A percentile compares a stretch with the other conserved stretches of the same genome.
Evolutionary conservation across 1,139 yeast genomes (phyloP).

Genomic region (Suhomyces yuchorum): DNA sequence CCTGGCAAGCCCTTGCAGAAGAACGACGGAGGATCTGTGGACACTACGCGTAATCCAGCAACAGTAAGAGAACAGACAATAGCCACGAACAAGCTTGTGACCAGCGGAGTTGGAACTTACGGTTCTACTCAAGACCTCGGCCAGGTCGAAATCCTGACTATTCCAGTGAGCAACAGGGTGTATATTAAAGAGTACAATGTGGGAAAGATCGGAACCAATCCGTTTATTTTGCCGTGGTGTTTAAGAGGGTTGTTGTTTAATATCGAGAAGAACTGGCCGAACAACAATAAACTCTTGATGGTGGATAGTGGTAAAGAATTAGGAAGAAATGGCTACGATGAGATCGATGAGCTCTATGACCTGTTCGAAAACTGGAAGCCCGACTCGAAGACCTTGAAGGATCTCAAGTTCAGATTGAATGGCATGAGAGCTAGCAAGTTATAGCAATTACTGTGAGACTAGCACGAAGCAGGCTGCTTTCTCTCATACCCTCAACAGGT

Average conservation of each 20-base stretch:
- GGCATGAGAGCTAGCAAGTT: conserved; percentile 63
- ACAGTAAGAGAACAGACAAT: conserved; percentile 1
- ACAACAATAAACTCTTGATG: conserved; percentile 28
- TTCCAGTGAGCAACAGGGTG: conserved; percentile 50
- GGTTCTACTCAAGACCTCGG: conserved; percentile 15
- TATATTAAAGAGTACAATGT: conserved; percentile 62
- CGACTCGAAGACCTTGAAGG: conserved; percentile 75
- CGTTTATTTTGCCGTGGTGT: conserved; percentile 90
- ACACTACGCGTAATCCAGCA: background rate
- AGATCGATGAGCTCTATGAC: conserved; percentile 59
- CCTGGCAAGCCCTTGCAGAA: conserved; percentile 20
- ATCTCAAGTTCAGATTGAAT: conserved; percentile 77
- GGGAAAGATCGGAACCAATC: conserved; percentile 67
- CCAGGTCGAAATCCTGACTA: conserved; percentile 17
- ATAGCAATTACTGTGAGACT: conserved; percentile 14
- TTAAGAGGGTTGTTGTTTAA: conserved; percentile 74
- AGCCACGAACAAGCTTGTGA: conserved; percentile 17
- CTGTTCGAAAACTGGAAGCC: conserved; percentile 88
- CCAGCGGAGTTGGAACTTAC: conserved; percentile 28
- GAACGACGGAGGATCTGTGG: background rate
- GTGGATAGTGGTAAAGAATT: conserved; percentile 30
- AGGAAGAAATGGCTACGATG: conserved; percentile 47
- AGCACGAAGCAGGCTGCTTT: too few relatives aligned
- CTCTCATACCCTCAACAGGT: too few relatives aligned
- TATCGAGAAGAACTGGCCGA: conserved; percentile 60